Evolutionary conservation across 345 rosid genomes (phyloP), one percentile per base, ranked within the genome.

Genomic region (Corchorus olitorius): DNA sequence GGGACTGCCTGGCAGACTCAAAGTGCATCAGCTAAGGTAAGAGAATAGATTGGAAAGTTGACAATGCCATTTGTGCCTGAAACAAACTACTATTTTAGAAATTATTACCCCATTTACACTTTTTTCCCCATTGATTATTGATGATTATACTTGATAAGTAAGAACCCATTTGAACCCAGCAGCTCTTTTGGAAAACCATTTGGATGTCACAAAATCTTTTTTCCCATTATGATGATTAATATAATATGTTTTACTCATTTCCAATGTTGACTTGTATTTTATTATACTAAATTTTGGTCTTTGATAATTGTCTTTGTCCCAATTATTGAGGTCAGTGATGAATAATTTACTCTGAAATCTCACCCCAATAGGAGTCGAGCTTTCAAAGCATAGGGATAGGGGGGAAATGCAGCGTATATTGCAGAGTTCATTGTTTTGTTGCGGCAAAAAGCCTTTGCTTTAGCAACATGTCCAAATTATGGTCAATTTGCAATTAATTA

Each of bases 261-360:
- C 69, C 65, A 64, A 78, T 43, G 75, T 79, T 77, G 78, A 53
- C 77, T 76, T 75, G 66, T 75, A 66, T 72, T 0, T 72, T 66
- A 60, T 77, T 39, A 39, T 39, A 39, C 6, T 39, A 3, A 39
- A 4, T 39, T 39, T 3, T 39, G 43, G 71, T n/a, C 13, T 20
- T 73, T 84, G 77, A 83, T 78, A 76, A 85, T 83, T 76, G 78
- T 75, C 60, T 83, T 83, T 83, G 86, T 81, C 89, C 88, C 88
- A 83, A 83, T 84, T 85, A 85, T 84, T 87, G 83, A 78, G 71
- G 83, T 68, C 86, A 85, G 77, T 81, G 76, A 72, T 54, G 71
- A 80, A 86, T 77, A 80, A 77, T 83, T 78, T 74, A 78, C 62
- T 70, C 53, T 78, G 37, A 56, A 73, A 73, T 75, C 45, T 67